Percentiles rank a stretch among this genome's conserved stretches.
These are phyloP conservation scores for Kalmusia sp. DNA, from an alignment of 2,329 filamentous ascomycete species.

Conservation along the genomic window DNA sequence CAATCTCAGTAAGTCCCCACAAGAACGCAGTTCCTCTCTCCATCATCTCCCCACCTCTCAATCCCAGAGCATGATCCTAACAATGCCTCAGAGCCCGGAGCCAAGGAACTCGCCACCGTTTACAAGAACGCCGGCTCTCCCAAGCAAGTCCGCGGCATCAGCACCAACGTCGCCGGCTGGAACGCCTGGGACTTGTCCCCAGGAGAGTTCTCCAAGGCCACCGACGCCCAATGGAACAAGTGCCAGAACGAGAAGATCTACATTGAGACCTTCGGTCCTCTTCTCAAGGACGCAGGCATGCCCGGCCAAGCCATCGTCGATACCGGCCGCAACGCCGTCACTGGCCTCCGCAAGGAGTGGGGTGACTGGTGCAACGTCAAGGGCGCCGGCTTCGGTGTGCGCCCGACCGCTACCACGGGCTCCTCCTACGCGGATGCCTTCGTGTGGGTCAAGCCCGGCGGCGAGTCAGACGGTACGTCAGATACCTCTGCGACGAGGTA, in stretches of 20 bases:
- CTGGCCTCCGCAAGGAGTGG: conserved; percentile 59
- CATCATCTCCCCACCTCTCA: background rate
- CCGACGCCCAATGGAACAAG: conserved; percentile 48
- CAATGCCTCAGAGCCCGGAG: conserved; percentile 51
- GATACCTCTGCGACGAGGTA: conserved; percentile 56
- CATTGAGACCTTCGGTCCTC: conserved; percentile 59
- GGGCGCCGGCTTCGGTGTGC: conserved; percentile 68
- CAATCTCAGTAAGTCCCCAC: conserved; percentile 58
- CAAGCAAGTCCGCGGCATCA: conserved; percentile 58
- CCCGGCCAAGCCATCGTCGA: conserved; percentile 64
- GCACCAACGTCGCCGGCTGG: conserved; percentile 67
- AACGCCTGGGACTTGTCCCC: conserved; percentile 59
- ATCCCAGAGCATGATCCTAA: conserved; percentile 11
- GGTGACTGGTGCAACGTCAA: conserved; percentile 74
- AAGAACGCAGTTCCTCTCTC: too few relatives aligned
- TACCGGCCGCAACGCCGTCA: conserved; percentile 64
- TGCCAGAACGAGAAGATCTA: conserved; percentile 62
- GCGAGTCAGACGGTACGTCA: conserved; percentile 59
- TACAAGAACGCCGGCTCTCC: conserved; percentile 59
- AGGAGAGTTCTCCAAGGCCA: conserved; percentile 43
- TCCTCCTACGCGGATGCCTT: conserved; percentile 67
- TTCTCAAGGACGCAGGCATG: conserved; percentile 57
- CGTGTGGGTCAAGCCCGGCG: conserved; percentile 75
- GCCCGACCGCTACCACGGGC: conserved; percentile 67
- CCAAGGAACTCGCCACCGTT: conserved; percentile 56